Base-by-base conservation (phyloP, 352 stramenopile genomes). In the Phytophthora agathidicida region DNA sequence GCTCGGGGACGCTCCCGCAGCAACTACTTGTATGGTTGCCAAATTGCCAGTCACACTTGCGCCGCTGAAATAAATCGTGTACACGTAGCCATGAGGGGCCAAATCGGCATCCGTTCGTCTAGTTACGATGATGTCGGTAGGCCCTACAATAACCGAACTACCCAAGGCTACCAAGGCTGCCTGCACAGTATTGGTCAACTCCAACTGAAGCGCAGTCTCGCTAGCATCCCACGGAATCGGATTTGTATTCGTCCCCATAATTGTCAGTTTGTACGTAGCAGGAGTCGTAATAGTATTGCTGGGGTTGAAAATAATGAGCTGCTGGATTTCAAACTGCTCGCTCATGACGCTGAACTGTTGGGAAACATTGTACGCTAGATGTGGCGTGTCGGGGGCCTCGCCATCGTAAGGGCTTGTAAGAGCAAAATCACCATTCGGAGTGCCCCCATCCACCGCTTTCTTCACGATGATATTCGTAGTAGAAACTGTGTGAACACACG, bases 1-100 rank as follows among this genome's bases (percentile, higher is more conserved):
- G 30, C 56, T 36, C 3, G 45, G 6, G 3, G 36, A 38, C 0
- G 52, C 61, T 7, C n/a, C n/a, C n/a, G 19, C 61, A 1, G 55
- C 19, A 3, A 26, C 46, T 0, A 65, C 48, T 0, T 64, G 68
- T 32, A 88, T 30, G 7, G 60, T 23, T 13, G 48, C 63, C 1
- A 84, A 8, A 43, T 85, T 70, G 0, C 80, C 82, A 0, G 48
- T 53, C 0, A 89, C 74, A 0, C 65, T 71, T 31, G 50, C 16
- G 2, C 79, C 84, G 14, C 67, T 81, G 28, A 90, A 93, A 64
- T 94, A 94, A 24, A 94, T 71, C 2, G 62, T 86, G 62, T 92
- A 94, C 5, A 92, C 64, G 20, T 63, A 93, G 0, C 83, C 80
- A 19, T 88, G 77, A 2, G 81, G 68, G 2, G 80, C 80, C 1